Percentiles rank a stretch among this genome's conserved stretches.
These are phyloP conservation scores for Cryptosporidium bovis DNA, from an alignment of 169 alveolate species.

Conservation along the genomic window DNA sequence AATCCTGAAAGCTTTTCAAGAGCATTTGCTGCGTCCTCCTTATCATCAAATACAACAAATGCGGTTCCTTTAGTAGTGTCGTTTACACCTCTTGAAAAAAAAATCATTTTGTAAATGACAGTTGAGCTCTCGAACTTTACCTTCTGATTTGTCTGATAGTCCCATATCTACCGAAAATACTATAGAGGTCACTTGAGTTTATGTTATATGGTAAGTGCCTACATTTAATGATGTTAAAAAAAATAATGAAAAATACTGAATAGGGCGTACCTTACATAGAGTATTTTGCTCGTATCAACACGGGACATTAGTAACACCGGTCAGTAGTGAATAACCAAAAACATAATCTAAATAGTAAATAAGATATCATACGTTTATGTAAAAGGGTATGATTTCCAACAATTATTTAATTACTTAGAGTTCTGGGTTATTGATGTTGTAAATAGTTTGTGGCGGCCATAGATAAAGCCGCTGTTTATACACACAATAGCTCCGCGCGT, in stretches of 20 bases:
- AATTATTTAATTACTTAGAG: background rate
- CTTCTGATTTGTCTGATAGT: conserved; percentile 97
- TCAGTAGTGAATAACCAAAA: no score
- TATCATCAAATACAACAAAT: conserved; percentile 98
- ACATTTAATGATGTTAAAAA: background rate
- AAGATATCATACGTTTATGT: background rate
- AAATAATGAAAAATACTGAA: background rate
- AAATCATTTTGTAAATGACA: background rate
- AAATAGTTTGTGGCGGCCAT: conserved; percentile 19
- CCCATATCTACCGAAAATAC: conserved; percentile 98
- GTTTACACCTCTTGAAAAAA: conserved; percentile 84
- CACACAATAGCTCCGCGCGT: conserved; percentile 74
- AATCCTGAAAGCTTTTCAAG: conserved; percentile 97
- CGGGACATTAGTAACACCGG: background rate
- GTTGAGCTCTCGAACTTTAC: conserved; percentile 75
- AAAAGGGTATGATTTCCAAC: background rate
- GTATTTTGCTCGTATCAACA: conserved; percentile 2
- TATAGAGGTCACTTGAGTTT: conserved; percentile 96
- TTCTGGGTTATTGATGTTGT: background rate
- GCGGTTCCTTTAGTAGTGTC: conserved; percentile 95
- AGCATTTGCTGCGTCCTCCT: conserved; percentile 98
- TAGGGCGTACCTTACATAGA: conserved; percentile 39
- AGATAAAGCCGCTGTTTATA: conserved; percentile 19
- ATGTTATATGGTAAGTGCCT: conserved; percentile 89
- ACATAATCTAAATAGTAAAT: no score